These are phyloP conservation scores for Pittosporum tobira DNA, from an alignment of 129 eudicot genomes.

Conservation along the genomic window DNA sequence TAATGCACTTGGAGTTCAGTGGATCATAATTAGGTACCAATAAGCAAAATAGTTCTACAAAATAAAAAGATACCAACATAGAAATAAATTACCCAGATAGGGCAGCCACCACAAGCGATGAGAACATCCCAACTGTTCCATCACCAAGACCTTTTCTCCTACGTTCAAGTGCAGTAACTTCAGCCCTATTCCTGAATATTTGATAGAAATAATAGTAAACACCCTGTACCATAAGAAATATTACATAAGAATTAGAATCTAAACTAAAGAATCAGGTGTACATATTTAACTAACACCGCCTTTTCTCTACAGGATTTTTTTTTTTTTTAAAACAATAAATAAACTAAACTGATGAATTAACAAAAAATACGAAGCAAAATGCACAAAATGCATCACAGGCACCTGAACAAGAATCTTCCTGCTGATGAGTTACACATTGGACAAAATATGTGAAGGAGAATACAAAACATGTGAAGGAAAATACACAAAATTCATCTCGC, in stretches of 20 bases:
- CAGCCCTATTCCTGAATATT: conserved; percentile 95
- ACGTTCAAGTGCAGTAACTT: conserved; percentile 61
- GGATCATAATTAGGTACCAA: conserved; percentile 5
- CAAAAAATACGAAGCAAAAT: too few species aligned
- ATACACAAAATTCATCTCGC: too few species aligned
- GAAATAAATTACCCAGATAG: conserved; percentile 61
- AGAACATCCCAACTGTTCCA: conserved; percentile 98
- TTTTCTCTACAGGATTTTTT: background rate
- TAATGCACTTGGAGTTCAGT: background rate
- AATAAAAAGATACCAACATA: background rate
- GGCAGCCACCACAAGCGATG: conserved; percentile 97
- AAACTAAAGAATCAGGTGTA: conserved; percentile 2
- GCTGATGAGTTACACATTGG: background rate
- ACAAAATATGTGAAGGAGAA: background rate
- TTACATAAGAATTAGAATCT: conserved; percentile 32
- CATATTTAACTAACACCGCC: background rate
- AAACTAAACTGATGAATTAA: too few species aligned
- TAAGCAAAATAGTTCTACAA: too few species aligned
- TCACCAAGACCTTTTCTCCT: conserved; percentile 75
- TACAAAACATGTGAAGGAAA: too few species aligned
- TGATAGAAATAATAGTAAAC: conserved; percentile 99
- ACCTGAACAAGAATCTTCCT: too few species aligned
- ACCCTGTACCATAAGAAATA: conserved; percentile 71
- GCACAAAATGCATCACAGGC: too few species aligned
- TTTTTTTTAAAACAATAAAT: background rate